Evolutionary conservation across 2,329 filamentous ascomycete species (phyloP), one percentile per base, ranked within the genome.

Genomic region (Aspergillus aculeatus): DNA sequence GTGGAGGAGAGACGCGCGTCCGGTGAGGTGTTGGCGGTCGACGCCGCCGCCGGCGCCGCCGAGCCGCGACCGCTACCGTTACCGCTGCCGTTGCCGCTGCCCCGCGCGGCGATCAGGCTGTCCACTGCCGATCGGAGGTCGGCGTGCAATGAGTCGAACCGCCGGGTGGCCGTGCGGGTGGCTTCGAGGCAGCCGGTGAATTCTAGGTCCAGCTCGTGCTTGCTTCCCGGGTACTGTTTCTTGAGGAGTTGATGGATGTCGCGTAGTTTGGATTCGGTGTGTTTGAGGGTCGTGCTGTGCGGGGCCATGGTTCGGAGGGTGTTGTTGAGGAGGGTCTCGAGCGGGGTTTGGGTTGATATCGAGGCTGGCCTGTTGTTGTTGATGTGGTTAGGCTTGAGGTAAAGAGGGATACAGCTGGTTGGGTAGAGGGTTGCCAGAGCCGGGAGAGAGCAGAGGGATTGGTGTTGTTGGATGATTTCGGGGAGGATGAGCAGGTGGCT

Each of bases 201-300:
- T 58, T 77, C 75, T 11, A 77, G 71, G 14, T 74, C 68, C 1
- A 77, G 69, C n/a, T 74, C 73, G 51, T 77, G 64, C 26, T 68
- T 71, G 2, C 61, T 69, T 23, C 68, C 67, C 14, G 71, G 68
- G 49, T 73, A 71, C 29, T 60, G 61, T n/a, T 59, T 58, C 50
- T 69, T 69, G 6, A 77, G 58, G 16, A 68, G 65, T 0, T 60
- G 47, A 44, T 75, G 69, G 19, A 75, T 58, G 23, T 65, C 64
- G 29, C 61, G 65, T 10, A 77, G 68, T 49, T 67, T 67, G 55
- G 64, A 64, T 51, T 74, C 71, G 58, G 68, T 72, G 58, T 72
- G 68, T 62, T 71, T 70, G 23, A 75, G 64, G 5, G 64, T 63
- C 47, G 54, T 57, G 10, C 64, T 59, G n/a, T 73, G 63, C 2